phyloP scores from a whole-genome alignment of 495 filamentous ascomycete genomes.

The Melanomma pulvis-pyrius region DNA sequence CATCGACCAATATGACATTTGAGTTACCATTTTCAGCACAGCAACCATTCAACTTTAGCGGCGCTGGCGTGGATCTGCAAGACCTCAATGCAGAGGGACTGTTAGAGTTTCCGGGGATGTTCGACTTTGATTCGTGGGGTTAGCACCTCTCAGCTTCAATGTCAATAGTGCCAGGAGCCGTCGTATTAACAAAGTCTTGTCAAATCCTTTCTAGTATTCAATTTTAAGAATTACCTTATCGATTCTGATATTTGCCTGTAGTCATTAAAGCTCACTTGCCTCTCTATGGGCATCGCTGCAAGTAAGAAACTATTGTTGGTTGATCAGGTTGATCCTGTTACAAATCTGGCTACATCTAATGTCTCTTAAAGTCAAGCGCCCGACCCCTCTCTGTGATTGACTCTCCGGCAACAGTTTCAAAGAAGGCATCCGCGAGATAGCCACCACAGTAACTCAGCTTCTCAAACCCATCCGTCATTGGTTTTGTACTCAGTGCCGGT shows the following conservation, averaged over 20 bases:
- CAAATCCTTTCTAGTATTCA: too few relatives aligned
- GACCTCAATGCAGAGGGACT: constrained; percentile 1
- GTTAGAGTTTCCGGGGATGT: constrained; percentile 8
- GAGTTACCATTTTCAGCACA: constrained; percentile 4
- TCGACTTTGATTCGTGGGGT: constrained; percentile 17
- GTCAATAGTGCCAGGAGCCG: too few relatives aligned
- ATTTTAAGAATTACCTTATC: too few relatives aligned
- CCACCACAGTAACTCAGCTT: constrained; percentile 23
- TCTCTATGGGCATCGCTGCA: too few relatives aligned
- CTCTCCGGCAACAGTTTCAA: constrained; percentile 17
- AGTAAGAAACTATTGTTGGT: too few relatives aligned
- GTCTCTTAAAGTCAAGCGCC: constrained; percentile 10
- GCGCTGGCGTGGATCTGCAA: neutral
- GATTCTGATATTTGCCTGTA: too few relatives aligned
- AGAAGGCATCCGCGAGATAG: constrained; percentile 20
- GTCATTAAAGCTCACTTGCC: too few relatives aligned
- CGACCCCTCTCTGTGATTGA: constrained; percentile 10
- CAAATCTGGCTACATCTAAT: too few relatives aligned
- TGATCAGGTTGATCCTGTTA: too few relatives aligned
- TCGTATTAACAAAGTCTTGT: too few relatives aligned
- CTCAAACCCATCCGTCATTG: constrained; percentile 21
- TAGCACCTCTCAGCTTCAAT: neutral
- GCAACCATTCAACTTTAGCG: constrained; percentile 4
- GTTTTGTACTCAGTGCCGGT: constrained; percentile 3
- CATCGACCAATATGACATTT: neutral